Base-by-base conservation (phyloP, 1,139 yeast genomes). In the Starmera stellimalicola region DNA sequence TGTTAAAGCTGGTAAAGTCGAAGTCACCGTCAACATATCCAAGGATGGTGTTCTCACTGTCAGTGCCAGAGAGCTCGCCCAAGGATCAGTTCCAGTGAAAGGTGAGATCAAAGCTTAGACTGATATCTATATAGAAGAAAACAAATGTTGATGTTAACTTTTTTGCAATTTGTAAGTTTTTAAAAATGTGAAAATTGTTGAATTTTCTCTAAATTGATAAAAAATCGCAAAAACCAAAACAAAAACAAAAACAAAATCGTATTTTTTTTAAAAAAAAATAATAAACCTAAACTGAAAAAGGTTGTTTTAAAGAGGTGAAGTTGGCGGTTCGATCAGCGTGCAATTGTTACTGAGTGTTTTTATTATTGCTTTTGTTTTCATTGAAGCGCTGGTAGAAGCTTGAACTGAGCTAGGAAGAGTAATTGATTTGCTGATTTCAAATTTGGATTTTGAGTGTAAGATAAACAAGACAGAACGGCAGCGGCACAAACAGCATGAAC, bases 31-130 rank as follows among this genome's bases (percentile, higher is more conserved):
- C 48, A 87, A 82, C 67, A 77, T 91, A 51, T 79, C 85, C 51
- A 83, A 76, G 56, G 94, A 84, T 38, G 88, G 94, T 51, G 72
- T 74, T 50, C 70, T 91, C 53, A 84, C 79, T 55, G 75, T 87
- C 42, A 73, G 84, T 44, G 95, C 85, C 35, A 79, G 95, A 60
- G 91, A 80, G 58, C 68, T 75, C 55, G 77, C 77, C 60, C 75
- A 77, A 47, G 93, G 88, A 27, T 45, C 51, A 31, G 47, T 42
- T 26, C 49, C 52, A 14, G 44, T 49, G 45, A 48, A 44, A 41
- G 49, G 50, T 35, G 52, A 49, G 31, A 31, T 46, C 18, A 25
- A 29, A 6, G 29, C 27, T 10, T 35, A 31, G 17, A 15, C 11
- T n/a, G n/a, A n/a, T 4, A 22, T 20, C 12, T 22, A 22, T 6